Conservation (phyloP, 2,329 filamentous ascomycete genomes). For the Aspergillus thermomutatus region DNA sequence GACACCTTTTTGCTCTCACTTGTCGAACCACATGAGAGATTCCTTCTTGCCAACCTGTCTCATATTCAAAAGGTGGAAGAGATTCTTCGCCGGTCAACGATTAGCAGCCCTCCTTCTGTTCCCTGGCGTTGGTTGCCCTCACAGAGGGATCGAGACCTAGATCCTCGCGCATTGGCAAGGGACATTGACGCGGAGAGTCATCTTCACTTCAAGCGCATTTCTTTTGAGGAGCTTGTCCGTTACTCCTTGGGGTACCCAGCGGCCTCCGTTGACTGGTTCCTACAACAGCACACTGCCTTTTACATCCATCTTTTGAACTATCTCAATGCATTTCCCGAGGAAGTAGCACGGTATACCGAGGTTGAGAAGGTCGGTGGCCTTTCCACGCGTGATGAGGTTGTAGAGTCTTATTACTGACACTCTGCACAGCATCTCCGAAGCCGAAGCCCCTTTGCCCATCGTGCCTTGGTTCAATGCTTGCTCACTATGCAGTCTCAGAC, state of each 20-base stretch:
- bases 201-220: conserved; percentile 36
- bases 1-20: conserved; percentile 31
- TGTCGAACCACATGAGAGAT: conserved; percentile 24
- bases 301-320: conserved; percentile 32
- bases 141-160: conserved; percentile 15
- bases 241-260: conserved; percentile 36
- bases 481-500: conserved; percentile 17
- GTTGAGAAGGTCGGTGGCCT: conserved; percentile 33
- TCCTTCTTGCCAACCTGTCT: conserved; percentile 26
- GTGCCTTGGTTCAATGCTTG: conserved; percentile 32
- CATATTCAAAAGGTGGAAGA: conserved; percentile 40
- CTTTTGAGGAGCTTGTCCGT: conserved; percentile 40
- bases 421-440: conserved; percentile 30
- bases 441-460: conserved; percentile 38
- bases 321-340: conserved; percentile 30
- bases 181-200: conserved; percentile 39
- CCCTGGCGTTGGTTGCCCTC: conserved; percentile 39
- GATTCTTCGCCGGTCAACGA: conserved; percentile 33
- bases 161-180: conserved; percentile 26
- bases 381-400: not conserved
- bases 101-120: conserved; percentile 16
- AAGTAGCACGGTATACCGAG: conserved; percentile 30
- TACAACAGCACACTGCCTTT: conserved; percentile 36
- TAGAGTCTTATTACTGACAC: not conserved
- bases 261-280: conserved; percentile 36